Percentiles rank a stretch among this genome's conserved stretches.
Conservation (phyloP, 768 basidiomycete genomes). For the Cystofilobasidium ferigula region DNA sequence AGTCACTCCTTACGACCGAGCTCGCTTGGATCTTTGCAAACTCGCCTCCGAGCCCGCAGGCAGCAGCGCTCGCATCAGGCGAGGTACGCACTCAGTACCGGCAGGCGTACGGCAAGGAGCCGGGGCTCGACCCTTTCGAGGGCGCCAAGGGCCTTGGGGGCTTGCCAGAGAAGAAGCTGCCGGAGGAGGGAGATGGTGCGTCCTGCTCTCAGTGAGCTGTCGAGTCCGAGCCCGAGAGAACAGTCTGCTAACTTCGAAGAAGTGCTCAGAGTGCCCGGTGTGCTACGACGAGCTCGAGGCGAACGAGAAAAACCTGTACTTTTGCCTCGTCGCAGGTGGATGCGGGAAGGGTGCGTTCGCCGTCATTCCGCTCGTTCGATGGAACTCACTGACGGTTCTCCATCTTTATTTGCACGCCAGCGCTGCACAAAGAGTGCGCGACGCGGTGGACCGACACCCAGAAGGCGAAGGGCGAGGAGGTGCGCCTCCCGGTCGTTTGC, state of each 20-base stretch:
- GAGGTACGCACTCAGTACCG: background rate
- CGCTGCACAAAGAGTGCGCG: slow-evolving; percentile 15
- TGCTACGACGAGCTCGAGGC: slow-evolving; percentile 18
- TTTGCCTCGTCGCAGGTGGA: slow-evolving; percentile 8
- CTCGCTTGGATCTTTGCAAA: slow-evolving; percentile 5
- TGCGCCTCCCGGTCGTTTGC: background rate
- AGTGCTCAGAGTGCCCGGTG: slow-evolving; percentile 9
- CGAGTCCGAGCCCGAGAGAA: too few relatives aligned
- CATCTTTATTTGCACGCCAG: background rate
- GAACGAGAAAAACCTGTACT: background rate
- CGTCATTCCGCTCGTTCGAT: background rate
- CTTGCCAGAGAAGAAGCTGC: slow-evolving; percentile 9
- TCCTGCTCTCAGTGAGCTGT: background rate
- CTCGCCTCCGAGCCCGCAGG: slow-evolving; percentile 9
- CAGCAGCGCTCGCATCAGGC: background rate
- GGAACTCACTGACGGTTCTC: background rate
- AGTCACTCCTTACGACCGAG: slow-evolving; percentile 11
- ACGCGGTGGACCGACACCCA: slow-evolving; percentile 6
- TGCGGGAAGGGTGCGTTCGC: slow-evolving; percentile 7
- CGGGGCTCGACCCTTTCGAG: slow-evolving; percentile 1
- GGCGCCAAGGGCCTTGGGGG: slow-evolving; percentile 3
- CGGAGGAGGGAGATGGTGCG: slow-evolving; percentile 16
- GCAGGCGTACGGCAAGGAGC: slow-evolving; percentile 6
- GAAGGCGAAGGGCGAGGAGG: background rate
- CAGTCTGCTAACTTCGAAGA: background rate